Conservation (phyloP, 192 early-diverging fungal genomes). For the Piromyces sp. region DNA sequence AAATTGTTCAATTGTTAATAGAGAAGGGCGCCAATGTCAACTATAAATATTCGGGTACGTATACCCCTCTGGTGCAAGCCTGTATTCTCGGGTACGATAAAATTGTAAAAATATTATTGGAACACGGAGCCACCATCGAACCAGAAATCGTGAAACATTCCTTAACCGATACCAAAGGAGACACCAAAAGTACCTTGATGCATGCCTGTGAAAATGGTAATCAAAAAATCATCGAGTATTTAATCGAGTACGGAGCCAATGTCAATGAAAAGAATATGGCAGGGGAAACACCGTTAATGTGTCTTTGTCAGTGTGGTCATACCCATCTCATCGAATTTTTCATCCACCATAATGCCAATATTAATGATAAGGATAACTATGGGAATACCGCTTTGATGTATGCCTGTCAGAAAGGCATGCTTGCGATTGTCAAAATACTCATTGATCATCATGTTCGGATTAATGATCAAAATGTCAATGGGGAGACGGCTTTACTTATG, state of each 20-base stretch:
- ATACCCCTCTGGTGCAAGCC: background rate
- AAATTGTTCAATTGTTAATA: background rate
- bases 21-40: background rate
- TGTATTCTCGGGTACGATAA: background rate
- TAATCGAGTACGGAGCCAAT: background rate
- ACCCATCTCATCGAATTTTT: background rate
- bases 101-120: background rate
- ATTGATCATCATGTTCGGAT: background rate
- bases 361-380: background rate
- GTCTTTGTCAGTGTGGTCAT: background rate
- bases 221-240: background rate
- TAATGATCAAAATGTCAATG: background rate
- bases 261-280: background rate
- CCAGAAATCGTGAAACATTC: background rate
- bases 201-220: background rate
- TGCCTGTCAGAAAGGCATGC: background rate
- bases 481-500: background rate
- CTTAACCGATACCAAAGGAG: background rate
- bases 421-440: background rate
- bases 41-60: background rate
- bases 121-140: background rate
- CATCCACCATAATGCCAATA: background rate
- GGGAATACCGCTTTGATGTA: background rate
- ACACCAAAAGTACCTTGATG: background rate
- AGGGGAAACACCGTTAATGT: background rate